Evolutionary conservation across 768 basidiomycete species (phyloP).

Genomic region (Termitomyces sp.): DNA sequence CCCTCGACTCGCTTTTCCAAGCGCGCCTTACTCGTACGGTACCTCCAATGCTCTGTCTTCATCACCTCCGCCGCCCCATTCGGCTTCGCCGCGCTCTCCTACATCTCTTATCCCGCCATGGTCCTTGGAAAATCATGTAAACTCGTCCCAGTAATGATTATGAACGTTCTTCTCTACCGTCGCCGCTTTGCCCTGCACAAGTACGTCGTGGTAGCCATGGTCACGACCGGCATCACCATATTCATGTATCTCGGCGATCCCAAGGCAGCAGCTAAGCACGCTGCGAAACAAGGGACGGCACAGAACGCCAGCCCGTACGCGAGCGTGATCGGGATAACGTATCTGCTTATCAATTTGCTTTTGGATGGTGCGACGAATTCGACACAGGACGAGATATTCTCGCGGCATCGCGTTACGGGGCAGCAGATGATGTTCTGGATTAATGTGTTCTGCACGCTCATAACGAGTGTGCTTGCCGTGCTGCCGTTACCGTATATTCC

Average conservation of each 20-base stretch:
- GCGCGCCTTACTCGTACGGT: slow-evolving; percentile 56
- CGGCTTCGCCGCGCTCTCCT: slow-evolving; percentile 90
- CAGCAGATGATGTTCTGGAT: slow-evolving; percentile 99
- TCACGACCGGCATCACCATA: slow-evolving; percentile 84
- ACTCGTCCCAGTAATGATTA: slow-evolving; percentile 96
- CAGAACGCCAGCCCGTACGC: slow-evolving; percentile 36
- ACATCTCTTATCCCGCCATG: slow-evolving; percentile 98
- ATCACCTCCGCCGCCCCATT: slow-evolving; percentile 92
- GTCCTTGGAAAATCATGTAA: slow-evolving; percentile 99
- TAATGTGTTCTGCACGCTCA: slow-evolving; percentile 76
- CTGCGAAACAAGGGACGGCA: slow-evolving; percentile 29
- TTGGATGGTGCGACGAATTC: slow-evolving; percentile 94
- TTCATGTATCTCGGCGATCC: slow-evolving; percentile 88
- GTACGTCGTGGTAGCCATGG: slow-evolving; percentile 91
- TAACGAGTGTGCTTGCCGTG: slow-evolving; percentile 63
- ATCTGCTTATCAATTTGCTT: slow-evolving; percentile 80
- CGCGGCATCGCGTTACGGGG: slow-evolving; percentile 63
- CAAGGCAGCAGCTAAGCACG: slow-evolving; percentile 32
- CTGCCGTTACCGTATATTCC: slow-evolving; percentile 80
- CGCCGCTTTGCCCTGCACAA: slow-evolving; percentile 91
- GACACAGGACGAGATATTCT: slow-evolving; percentile 96
- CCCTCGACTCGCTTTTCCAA: slow-evolving; percentile 28
- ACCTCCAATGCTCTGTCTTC: slow-evolving; percentile 80
- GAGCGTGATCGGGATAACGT: slow-evolving; percentile 64
- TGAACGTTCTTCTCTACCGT: slow-evolving; percentile 95